Evolutionary conservation across 768 basidiomycete species (phyloP).

Genomic region (Hericium alpestre): DNA sequence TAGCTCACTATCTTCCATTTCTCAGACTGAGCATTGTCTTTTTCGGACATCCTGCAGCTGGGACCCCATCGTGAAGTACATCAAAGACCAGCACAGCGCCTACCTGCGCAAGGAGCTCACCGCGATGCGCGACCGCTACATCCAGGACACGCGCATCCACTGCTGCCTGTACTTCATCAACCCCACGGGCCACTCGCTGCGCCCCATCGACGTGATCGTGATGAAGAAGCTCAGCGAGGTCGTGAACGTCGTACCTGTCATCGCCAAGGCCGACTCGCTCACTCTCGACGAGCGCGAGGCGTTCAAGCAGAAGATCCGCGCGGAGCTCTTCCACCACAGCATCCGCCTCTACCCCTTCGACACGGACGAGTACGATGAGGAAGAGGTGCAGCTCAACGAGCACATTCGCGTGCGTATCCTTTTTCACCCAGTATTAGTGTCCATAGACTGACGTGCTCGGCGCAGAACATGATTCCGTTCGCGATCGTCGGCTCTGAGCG

Average conservation of each 20-base stretch:
- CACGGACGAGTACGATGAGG: constrained; percentile 89
- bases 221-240: constrained; percentile 99
- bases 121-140: constrained; percentile 96
- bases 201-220: constrained; percentile 94
- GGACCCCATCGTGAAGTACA: constrained; percentile 99
- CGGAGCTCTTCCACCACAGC: constrained; percentile 82
- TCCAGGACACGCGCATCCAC: constrained; percentile 97
- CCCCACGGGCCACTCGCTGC: constrained; percentile 94
- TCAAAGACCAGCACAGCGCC: constrained; percentile 98
- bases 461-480: constrained; percentile 87
- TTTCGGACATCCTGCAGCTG: constrained; percentile 42
- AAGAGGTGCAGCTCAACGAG: constrained; percentile 85
- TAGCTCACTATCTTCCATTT: background rate
- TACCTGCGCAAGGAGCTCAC: constrained; percentile 98
- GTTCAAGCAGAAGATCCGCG: constrained; percentile 96
- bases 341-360: constrained; percentile 97
- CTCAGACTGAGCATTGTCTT: background rate
- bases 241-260: constrained; percentile 98
- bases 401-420: constrained; percentile 62
- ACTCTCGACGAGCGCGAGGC: constrained; percentile 84
- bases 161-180: constrained; percentile 98
- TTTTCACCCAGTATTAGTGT: background rate
- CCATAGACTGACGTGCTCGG: background rate
- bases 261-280: constrained; percentile 93
- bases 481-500: constrained; percentile 96